Conservation (phyloP, 192 early-diverging fungal species). For the Martensiomyces pterosporus region DNA sequence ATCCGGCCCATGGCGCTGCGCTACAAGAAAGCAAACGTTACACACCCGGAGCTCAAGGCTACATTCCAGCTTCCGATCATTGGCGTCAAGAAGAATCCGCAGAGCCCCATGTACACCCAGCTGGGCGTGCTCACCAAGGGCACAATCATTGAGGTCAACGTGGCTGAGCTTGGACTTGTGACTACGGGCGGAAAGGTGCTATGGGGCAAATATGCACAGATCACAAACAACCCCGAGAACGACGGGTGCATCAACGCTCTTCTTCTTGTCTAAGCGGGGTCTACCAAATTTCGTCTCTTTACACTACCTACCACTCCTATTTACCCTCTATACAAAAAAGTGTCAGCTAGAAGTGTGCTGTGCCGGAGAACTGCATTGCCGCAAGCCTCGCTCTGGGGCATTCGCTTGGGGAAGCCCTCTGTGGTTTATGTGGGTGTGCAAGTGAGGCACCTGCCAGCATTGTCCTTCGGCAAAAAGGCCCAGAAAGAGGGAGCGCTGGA, state of each 20-base stretch:
- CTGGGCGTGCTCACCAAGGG: slow-evolving; percentile 98
- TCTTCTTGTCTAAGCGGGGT: slow-evolving; percentile 68
- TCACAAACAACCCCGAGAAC: slow-evolving; percentile 99
- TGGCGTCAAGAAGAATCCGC: slow-evolving; percentile 98
- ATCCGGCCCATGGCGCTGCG: slow-evolving; percentile 96
- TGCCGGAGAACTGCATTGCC: no score
- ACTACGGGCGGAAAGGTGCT: slow-evolving; percentile 97
- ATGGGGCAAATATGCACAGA: slow-evolving; percentile 93
- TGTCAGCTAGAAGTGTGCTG: no score
- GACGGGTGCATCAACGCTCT: slow-evolving; percentile 96
- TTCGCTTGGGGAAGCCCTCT: no score
- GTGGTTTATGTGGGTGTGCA: no score
- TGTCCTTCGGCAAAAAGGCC: no score
- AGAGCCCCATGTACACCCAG: slow-evolving; percentile 91
- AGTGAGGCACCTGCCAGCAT: no score
- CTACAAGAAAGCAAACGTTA: slow-evolving; percentile 98
- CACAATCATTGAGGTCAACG: slow-evolving; percentile 93
- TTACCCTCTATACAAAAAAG: no score
- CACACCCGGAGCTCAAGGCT: slow-evolving; percentile 96
- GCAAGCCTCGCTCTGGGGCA: no score
- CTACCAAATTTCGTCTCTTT: no score
- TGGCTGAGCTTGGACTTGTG: slow-evolving; percentile 92
- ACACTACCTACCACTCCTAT: no score
- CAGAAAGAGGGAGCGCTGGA: no score
- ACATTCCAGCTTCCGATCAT: slow-evolving; percentile 97